Evolutionary conservation across 208 protist species (phyloP), one percentile per base, ranked within the genome.

Genomic region (Leishmania turanica): DNA sequence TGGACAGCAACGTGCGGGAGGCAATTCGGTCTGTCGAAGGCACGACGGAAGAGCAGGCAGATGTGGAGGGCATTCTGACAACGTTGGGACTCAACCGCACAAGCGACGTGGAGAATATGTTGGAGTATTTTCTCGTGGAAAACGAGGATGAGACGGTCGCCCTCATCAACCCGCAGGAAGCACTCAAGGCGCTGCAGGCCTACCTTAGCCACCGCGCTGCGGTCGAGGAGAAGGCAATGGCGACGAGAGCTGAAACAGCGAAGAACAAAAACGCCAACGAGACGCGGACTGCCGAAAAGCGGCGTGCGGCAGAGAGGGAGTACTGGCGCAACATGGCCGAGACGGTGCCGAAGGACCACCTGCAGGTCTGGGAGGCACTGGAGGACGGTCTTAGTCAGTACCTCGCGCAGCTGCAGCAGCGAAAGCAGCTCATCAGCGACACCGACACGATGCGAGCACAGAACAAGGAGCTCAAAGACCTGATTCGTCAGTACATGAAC

Each of bases 51-150:
- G 95, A 97, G 79, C 88, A 97, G 72, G 89, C 97, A 0, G 86
- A 92, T 58, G 87, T 99, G 7, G 96, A 99, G 72, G 90, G 93
- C 56, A 99, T 99, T 78, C 83, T 99, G n/a, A 94, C 97, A 34
- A 94, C 95, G n/a, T 90, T 99, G 72, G 87, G 91, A 40, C 89
- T 99, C 31, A 81, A 97, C 62, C 94, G 87, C 53, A 94, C 90
- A 34, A 90, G 91, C 34, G 96, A 99, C 70, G 87, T 99, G 47
- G 77, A 94, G 42, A 91, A 98, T 81, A 85, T 99, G 84, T 74
- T 98, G n/a, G 86, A 93, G 79, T 98, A 96, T 87, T 98, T 98
- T 72, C 66, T 89, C 2, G 88, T 92, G 17, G 89, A 96, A 68
- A 84, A 79, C 60, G 91, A 89, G 53, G 89, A 97, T 53, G 92